phyloP scores from a whole-genome alignment of 345 rosid genomes.

The Aquilaria yunnanensis region DNA sequence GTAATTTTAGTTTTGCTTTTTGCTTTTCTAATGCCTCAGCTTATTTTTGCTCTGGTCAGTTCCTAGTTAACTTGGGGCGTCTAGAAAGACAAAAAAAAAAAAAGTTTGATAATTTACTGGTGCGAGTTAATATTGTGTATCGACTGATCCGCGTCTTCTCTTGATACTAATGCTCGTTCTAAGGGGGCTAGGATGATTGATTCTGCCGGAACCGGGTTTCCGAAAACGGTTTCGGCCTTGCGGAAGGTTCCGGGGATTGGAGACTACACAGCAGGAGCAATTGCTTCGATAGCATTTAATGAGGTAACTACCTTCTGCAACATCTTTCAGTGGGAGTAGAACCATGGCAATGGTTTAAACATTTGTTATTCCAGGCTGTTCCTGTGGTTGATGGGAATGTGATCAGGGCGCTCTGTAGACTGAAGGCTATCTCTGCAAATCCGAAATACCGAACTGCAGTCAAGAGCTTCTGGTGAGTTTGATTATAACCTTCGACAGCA shows the following conservation, averaged over 20 bases:
- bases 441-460: constrained; percentile 59
- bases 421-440: constrained; percentile 75
- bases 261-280: constrained; percentile 72
- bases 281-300: constrained; percentile 67
- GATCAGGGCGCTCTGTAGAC: constrained; percentile 60
- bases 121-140: neutral
- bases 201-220: constrained; percentile 43
- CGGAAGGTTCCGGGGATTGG: constrained; percentile 67
- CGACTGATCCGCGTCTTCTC: neutral
- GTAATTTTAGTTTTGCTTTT: constrained; percentile 22
- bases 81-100: neutral
- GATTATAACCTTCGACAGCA: neutral
- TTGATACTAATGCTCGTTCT: neutral
- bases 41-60: neutral
- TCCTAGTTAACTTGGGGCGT: neutral
- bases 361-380: constrained; percentile 40
- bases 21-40: neutral
- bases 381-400: constrained; percentile 79
- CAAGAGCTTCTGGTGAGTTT: constrained; percentile 66
- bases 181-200: constrained; percentile 71
- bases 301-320: constrained; percentile 39
- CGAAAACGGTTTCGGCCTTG: constrained; percentile 37
- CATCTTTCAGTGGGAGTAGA: constrained; percentile 4
- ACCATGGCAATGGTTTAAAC: neutral
- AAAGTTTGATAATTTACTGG: neutral